Evolutionary conservation across 192 early-diverging fungal species (phyloP).

Genomic region (Coemansia sp.): DNA sequence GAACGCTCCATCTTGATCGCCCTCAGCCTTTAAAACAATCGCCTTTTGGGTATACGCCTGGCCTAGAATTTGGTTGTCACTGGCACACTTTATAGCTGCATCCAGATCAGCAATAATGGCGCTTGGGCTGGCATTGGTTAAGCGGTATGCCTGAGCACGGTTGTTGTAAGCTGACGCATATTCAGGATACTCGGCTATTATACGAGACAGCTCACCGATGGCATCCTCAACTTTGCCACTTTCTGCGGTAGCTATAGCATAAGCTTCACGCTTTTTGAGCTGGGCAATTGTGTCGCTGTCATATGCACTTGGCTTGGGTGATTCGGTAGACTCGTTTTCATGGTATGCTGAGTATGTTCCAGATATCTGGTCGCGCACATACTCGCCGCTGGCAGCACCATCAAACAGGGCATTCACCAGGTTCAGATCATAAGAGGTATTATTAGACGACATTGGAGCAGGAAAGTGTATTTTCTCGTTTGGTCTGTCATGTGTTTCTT

Average conservation of each 20-base stretch:
- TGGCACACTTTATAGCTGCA: constrained; percentile 56
- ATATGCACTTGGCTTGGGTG: background rate
- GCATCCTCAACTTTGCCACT: constrained; percentile 32
- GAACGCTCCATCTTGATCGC: constrained; percentile 53
- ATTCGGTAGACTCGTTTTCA: too few relatives aligned
- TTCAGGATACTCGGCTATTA: constrained; percentile 44
- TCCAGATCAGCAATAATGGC: constrained; percentile 56
- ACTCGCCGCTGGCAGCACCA: constrained; percentile 40
- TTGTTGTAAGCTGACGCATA: constrained; percentile 72
- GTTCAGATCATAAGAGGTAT: constrained; percentile 41
- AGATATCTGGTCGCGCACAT: constrained; percentile 43
- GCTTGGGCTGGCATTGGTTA: constrained; percentile 29
- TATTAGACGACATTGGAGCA: too few relatives aligned
- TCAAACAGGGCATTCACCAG: constrained; percentile 33
- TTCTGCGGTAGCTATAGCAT: constrained; percentile 45
- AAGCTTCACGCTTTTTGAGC: constrained; percentile 20
- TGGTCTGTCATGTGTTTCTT: too few relatives aligned
- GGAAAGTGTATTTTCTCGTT: too few relatives aligned
- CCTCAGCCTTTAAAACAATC: constrained; percentile 49
- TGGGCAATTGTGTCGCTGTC: background rate
- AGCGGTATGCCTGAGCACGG: constrained; percentile 49
- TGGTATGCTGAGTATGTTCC: constrained; percentile 20
- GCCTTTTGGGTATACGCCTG: constrained; percentile 68
- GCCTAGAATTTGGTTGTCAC: constrained; percentile 26
- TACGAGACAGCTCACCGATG: constrained; percentile 28